Evolutionary conservation across 2,329 filamentous ascomycete species (phyloP).

Genomic region (Cercospora nicotianae): DNA sequence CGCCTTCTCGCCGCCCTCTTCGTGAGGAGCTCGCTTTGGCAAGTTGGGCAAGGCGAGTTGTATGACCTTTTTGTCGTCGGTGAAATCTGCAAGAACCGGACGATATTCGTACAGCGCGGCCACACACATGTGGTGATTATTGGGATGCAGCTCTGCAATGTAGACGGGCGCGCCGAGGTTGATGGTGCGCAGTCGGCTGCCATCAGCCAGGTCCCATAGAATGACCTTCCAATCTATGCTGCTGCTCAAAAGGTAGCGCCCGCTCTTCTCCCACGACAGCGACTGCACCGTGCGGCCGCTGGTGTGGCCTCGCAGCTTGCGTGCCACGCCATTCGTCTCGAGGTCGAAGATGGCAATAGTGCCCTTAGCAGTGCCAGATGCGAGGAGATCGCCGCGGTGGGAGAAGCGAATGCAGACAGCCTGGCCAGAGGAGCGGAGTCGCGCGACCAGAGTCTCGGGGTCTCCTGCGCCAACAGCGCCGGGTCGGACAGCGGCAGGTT

Average conservation of each 20-base stretch:
- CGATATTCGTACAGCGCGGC: conserved; percentile 93
- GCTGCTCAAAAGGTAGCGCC: conserved; percentile 85
- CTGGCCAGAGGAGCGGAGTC: conserved; percentile 69
- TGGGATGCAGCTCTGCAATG: conserved; percentile 91
- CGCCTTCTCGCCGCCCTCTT: conserved; percentile 78
- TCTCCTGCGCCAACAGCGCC: conserved; percentile 74
- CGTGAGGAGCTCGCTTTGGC: conserved; percentile 70
- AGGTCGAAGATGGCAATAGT: conserved; percentile 95
- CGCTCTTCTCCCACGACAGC: conserved; percentile 90
- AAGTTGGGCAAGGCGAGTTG: conserved; percentile 72
- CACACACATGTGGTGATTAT: conserved; percentile 81
- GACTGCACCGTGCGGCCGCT: conserved; percentile 78
- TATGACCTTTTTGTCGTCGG: conserved; percentile 58
- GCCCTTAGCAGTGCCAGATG: conserved; percentile 86
- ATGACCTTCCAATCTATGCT: conserved; percentile 97
- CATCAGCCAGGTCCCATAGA: conserved; percentile 84
- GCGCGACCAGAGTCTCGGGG: conserved; percentile 84
- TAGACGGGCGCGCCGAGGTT: conserved; percentile 92
- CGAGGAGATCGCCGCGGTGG: conserved; percentile 88
- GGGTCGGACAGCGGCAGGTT: conserved; percentile 72
- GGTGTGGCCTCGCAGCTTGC: conserved; percentile 90
- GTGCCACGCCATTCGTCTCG: conserved; percentile 93
- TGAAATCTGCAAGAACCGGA: conserved; percentile 75
- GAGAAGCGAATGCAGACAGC: conserved; percentile 79
- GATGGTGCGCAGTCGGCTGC: conserved; percentile 73